Conservation (phyloP, 192 early-diverging fungal species). For the Dissophora ornata region DNA sequence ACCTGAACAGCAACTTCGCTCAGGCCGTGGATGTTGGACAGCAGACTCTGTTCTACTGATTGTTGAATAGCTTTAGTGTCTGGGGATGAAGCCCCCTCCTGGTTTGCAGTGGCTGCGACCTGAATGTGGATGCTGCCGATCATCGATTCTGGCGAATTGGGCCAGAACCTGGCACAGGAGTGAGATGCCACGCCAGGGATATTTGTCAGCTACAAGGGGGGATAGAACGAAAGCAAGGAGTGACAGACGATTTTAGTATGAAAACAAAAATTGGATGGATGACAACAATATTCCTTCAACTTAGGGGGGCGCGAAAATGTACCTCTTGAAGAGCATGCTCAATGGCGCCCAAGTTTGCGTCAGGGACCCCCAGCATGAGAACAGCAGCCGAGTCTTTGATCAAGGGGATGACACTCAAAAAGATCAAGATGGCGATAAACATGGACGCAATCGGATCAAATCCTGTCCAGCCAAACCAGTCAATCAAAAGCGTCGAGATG, state of each 20-base stretch:
- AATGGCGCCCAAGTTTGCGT: slow-evolving; percentile 52
- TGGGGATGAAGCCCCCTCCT: slow-evolving; percentile 16
- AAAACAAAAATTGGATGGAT: neutral
- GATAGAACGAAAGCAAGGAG: neutral
- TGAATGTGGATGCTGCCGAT: slow-evolving; percentile 67
- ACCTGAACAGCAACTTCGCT: slow-evolving; percentile 65
- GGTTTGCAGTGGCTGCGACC: slow-evolving; percentile 27
- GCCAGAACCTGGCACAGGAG: slow-evolving; percentile 66
- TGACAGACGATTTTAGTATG: neutral
- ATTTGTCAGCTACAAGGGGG: slow-evolving; percentile 17
- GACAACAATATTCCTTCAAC: neutral
- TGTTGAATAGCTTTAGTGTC: slow-evolving; percentile 53
- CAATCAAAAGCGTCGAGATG: slow-evolving; percentile 90
- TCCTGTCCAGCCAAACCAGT: slow-evolving; percentile 93
- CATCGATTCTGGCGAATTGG: slow-evolving; percentile 63
- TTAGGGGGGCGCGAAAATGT: neutral
- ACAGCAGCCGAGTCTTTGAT: slow-evolving; percentile 75
- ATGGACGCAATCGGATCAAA: slow-evolving; percentile 96
- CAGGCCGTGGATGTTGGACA: slow-evolving; percentile 60
- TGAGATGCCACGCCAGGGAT: slow-evolving; percentile 57
- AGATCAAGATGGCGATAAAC: slow-evolving; percentile 88
- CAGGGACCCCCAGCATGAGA: slow-evolving; percentile 62
- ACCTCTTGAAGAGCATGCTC: slow-evolving; percentile 62
- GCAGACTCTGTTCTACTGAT: slow-evolving; percentile 54
- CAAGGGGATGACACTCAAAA: slow-evolving; percentile 86